phyloP scores from a whole-genome alignment of 225 moss, liverwort and hornwort genomes.

The Marchantia paleacea region DNA sequence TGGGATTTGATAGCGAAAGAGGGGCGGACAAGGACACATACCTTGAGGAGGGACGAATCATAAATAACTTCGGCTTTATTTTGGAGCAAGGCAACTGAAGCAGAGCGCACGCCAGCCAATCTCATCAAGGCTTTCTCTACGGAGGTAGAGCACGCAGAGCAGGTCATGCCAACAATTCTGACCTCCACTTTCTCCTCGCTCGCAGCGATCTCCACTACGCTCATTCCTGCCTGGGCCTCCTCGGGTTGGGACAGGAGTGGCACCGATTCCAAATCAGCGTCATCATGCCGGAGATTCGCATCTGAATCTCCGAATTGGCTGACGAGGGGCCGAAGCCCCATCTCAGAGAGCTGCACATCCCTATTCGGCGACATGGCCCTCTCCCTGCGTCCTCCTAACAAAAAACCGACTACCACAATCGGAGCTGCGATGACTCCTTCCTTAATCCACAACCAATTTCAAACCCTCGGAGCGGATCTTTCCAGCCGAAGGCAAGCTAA shows the following conservation, averaged over 20 bases:
- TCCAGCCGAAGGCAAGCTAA: no score
- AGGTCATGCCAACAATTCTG: slow-evolving; percentile 82
- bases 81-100: slow-evolving; percentile 80
- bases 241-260: slow-evolving; percentile 26
- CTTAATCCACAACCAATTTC: no score
- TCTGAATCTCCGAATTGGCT: not conserved
- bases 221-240: slow-evolving; percentile 11
- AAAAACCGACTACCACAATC: no score
- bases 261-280: slow-evolving; percentile 32
- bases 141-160: slow-evolving; percentile 80
- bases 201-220: slow-evolving; percentile 14
- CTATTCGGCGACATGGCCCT: slow-evolving; percentile 52
- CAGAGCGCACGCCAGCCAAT: slow-evolving; percentile 65
- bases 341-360: slow-evolving; percentile 57
- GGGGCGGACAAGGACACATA: slow-evolving; percentile 1
- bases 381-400: not conserved
- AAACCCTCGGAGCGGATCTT: no score
- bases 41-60: slow-evolving; percentile 45
- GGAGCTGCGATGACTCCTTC: no score
- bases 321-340: slow-evolving; percentile 28
- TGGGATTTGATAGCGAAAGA: no score
- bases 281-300: slow-evolving; percentile 9
- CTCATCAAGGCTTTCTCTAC: slow-evolving; percentile 71
- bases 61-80: slow-evolving; percentile 68
- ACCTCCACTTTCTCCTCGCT: slow-evolving; percentile 61